These are phyloP conservation scores for Gaertneriomyces semiglobifer DNA, from an alignment of 192 early-diverging fungal species.

Conservation along the genomic window DNA sequence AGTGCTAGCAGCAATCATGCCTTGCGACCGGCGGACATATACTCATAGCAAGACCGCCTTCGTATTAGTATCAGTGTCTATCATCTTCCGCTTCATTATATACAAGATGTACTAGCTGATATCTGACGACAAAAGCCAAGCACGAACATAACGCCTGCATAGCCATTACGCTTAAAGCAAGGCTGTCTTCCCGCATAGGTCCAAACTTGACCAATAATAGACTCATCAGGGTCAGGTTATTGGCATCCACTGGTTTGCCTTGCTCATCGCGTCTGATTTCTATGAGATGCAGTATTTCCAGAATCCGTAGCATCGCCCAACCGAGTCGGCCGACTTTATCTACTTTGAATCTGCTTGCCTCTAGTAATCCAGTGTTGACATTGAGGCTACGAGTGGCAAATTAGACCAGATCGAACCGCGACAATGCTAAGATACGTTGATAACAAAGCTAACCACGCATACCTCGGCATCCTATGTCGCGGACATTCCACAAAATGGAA, in stretches of 20 bases:
- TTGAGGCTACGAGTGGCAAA: conserved; percentile 33
- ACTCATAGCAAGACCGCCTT: too few relatives aligned
- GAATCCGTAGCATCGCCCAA: conserved; percentile 48
- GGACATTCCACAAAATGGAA: conserved; percentile 94
- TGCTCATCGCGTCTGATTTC: conserved; percentile 51
- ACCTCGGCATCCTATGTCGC: conserved; percentile 88
- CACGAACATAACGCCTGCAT: conserved; percentile 66
- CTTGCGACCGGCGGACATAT: too few relatives aligned
- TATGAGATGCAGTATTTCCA: conserved; percentile 50
- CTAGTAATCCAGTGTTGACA: conserved; percentile 40
- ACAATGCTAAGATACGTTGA: not conserved
- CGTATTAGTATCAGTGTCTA: not conserved
- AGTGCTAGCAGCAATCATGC: too few relatives aligned
- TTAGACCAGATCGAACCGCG: not conserved
- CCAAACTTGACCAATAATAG: conserved; percentile 75
- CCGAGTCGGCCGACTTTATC: conserved; percentile 49
- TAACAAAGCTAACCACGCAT: conserved; percentile 3
- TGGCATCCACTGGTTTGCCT: conserved; percentile 59
- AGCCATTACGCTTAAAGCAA: conserved; percentile 53
- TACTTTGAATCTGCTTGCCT: conserved; percentile 32
- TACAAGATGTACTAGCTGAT: conserved; percentile 75
- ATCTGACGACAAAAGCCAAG: conserved; percentile 78
- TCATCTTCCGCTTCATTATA: conserved; percentile 49
- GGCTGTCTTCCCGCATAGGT: conserved; percentile 63
- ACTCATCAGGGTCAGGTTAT: conserved; percentile 93